These are phyloP conservation scores for Cordyceps farinosa DNA, from an alignment of 2,329 filamentous ascomycete genomes.

Conservation along the genomic window DNA sequence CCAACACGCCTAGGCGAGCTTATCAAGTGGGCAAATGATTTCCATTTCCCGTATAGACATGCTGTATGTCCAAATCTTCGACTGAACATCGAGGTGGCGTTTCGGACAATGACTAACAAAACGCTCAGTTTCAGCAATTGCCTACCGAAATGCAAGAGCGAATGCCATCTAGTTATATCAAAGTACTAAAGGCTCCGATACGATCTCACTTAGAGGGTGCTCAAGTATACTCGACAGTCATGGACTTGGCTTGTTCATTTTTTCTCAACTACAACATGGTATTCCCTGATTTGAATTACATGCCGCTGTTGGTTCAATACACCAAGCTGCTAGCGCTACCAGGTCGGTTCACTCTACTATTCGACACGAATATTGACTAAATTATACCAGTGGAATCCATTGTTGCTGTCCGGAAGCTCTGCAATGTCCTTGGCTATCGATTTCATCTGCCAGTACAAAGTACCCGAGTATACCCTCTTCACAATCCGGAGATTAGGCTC, in stretches of 20 bases:
- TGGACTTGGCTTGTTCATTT: conserved; percentile 62
- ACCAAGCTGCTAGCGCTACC: conserved; percentile 72
- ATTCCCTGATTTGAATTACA: conserved; percentile 70
- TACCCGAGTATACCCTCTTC: conserved; percentile 44
- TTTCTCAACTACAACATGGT: conserved; percentile 63
- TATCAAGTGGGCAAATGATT: conserved; percentile 61
- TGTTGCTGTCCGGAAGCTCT: conserved; percentile 43
- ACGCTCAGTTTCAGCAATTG: conserved; percentile 48
- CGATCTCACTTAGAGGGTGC: conserved; percentile 44
- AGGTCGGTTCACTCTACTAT: conserved; percentile 39
- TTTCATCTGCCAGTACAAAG: conserved; percentile 48
- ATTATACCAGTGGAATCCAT: conserved; percentile 51
- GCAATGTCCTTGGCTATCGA: conserved; percentile 47
- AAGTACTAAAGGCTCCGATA: conserved; percentile 51
- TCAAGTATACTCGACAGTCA: conserved; percentile 61
- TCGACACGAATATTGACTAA: conserved; percentile 25
- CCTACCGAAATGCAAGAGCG: conserved; percentile 63
- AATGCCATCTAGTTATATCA: conserved; percentile 59
- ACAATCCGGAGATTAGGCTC: conserved; percentile 72
- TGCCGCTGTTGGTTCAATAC: conserved; percentile 65
- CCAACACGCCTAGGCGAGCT: conserved; percentile 75
- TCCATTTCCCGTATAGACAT: conserved; percentile 68
- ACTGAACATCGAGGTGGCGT: neutral
- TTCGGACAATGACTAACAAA: neutral
- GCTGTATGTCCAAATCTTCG: conserved; percentile 47